Conservation (phyloP, 805 yeast genomes). For the Kodamaea jinghongensis region DNA sequence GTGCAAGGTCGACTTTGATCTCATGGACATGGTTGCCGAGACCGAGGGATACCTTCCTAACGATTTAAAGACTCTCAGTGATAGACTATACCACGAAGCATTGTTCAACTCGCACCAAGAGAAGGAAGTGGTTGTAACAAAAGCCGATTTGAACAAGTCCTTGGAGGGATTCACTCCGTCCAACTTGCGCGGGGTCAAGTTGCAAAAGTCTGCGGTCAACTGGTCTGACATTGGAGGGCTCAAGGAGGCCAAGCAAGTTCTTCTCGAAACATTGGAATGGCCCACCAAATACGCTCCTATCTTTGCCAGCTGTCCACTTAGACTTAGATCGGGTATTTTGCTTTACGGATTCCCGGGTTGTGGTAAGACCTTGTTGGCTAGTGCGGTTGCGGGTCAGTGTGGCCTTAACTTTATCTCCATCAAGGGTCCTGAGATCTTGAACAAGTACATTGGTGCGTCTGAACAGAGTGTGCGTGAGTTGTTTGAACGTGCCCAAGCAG, state of each 20-base stretch:
- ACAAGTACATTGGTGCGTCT: slow-evolving; percentile 95
- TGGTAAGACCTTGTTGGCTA: slow-evolving; percentile 90
- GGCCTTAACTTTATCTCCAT: slow-evolving; percentile 90
- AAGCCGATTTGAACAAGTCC: slow-evolving; percentile 50
- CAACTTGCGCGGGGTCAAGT: slow-evolving; percentile 78
- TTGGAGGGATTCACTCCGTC: slow-evolving; percentile 74
- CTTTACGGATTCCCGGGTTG: slow-evolving; percentile 97
- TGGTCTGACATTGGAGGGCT: slow-evolving; percentile 95
- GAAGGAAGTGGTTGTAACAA: slow-evolving; percentile 19
- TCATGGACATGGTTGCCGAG: slow-evolving; percentile 51
- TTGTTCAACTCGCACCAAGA: slow-evolving; percentile 18
- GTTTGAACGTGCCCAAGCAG: slow-evolving; percentile 91
- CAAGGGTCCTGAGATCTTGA: slow-evolving; percentile 93
- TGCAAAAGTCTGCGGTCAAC: slow-evolving; percentile 68
- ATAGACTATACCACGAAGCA: slow-evolving; percentile 61
- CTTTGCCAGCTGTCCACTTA: slow-evolving; percentile 81
- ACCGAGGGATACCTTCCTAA: slow-evolving; percentile 90
- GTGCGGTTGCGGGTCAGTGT: slow-evolving; percentile 91
- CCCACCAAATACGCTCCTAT: slow-evolving; percentile 95
- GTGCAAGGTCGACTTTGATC: slow-evolving; percentile 38
- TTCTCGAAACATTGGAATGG: slow-evolving; percentile 93
- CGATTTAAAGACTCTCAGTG: slow-evolving; percentile 70
- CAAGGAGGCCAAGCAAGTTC: slow-evolving; percentile 64
- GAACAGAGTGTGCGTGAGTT: slow-evolving; percentile 92
- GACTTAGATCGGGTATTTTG: slow-evolving; percentile 85